Percentiles rank a stretch among this genome's conserved stretches.
These are phyloP conservation scores for Malassezia nana DNA, from an alignment of 1,284 basidiomycete species.

Conservation along the genomic window DNA sequence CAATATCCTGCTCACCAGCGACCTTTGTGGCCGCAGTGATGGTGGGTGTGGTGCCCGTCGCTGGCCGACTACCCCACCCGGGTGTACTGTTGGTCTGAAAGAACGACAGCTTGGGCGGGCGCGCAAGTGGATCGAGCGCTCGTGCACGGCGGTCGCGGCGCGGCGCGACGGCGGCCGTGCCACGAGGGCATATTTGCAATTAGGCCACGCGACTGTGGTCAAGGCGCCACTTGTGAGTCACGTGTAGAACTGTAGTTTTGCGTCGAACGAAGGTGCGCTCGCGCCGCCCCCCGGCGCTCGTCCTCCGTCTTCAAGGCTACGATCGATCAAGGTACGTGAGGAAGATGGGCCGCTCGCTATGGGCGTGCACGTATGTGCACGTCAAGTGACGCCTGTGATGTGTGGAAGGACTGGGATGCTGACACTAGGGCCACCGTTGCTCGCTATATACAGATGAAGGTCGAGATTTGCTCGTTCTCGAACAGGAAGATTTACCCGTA, in stretches of 20 bases:
- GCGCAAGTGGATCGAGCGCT: not conserved
- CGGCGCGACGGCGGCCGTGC: not conserved
- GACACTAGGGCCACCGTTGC: not conserved
- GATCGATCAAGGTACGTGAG: constrained; percentile 16
- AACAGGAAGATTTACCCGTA: constrained; percentile 48
- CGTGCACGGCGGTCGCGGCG: constrained; percentile 2
- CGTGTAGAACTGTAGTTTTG: constrained; percentile 16
- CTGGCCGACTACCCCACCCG: constrained; percentile 25
- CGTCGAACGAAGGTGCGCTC: not conserved
- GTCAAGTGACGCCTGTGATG: not conserved
- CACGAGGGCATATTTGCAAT: not conserved
- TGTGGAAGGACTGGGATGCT: not conserved
- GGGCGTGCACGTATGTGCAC: not conserved
- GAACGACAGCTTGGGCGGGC: constrained; percentile 27
- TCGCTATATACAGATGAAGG: constrained; percentile 41
- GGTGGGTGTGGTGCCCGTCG: constrained; percentile 19
- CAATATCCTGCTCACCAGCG: constrained; percentile 55
- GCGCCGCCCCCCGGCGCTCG: not conserved
- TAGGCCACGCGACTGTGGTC: not conserved
- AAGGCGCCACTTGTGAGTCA: not conserved
- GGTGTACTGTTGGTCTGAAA: constrained; percentile 29
- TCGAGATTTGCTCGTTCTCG: constrained; percentile 48
- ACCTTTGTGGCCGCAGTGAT: constrained; percentile 30
- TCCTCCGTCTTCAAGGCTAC: constrained; percentile 20
- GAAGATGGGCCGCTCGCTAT: not conserved